Percentiles rank a stretch among this genome's conserved stretches.
phyloP scores from a whole-genome alignment of 2,329 filamentous ascomycete species.

The Aspergillus fumigatus region DNA sequence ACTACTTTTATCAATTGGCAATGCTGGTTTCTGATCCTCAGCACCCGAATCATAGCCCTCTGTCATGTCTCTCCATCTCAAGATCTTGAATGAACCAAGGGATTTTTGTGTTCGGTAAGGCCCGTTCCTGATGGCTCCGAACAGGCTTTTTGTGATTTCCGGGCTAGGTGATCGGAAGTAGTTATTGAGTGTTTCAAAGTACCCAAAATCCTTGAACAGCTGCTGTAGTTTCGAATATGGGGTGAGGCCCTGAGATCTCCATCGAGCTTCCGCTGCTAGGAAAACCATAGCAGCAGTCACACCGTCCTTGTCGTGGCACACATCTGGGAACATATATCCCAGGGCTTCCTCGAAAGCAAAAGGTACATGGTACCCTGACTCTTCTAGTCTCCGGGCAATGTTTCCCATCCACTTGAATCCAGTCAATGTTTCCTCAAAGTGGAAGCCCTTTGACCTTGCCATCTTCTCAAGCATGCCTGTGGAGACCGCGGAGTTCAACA shows the following conservation, averaged over 20 bases:
- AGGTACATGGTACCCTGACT: slow-evolving; percentile 46
- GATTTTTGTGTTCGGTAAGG: slow-evolving; percentile 39
- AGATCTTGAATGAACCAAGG: slow-evolving; percentile 50
- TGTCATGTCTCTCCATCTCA: slow-evolving; percentile 60
- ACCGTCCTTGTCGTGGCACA: slow-evolving; percentile 63
- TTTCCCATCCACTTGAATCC: slow-evolving; percentile 68
- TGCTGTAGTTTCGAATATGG: slow-evolving; percentile 54
- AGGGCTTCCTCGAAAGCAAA: slow-evolving; percentile 64
- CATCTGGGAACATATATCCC: slow-evolving; percentile 61
- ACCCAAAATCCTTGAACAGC: slow-evolving; percentile 55
- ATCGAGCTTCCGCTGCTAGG: slow-evolving; percentile 50
- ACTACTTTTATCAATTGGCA: slow-evolving; percentile 53
- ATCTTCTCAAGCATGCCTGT: slow-evolving; percentile 59
- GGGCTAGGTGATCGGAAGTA: slow-evolving; percentile 58
- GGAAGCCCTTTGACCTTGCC: slow-evolving; percentile 51
- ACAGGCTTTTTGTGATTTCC: slow-evolving; percentile 49
- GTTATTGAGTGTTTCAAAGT: slow-evolving; percentile 60
- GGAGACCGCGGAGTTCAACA: slow-evolving; percentile 61
- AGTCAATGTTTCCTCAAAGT: slow-evolving; percentile 58
- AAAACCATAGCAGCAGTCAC: slow-evolving; percentile 58
- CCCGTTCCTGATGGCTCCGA: slow-evolving; percentile 49
- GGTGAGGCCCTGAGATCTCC: slow-evolving; percentile 49
- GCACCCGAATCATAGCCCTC: slow-evolving; percentile 56
- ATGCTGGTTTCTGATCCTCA: slow-evolving; percentile 46
- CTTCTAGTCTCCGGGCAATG: slow-evolving; percentile 49